Conservation (phyloP, 495 filamentous ascomycete genomes). For the Terfezia boudieri region DNA sequence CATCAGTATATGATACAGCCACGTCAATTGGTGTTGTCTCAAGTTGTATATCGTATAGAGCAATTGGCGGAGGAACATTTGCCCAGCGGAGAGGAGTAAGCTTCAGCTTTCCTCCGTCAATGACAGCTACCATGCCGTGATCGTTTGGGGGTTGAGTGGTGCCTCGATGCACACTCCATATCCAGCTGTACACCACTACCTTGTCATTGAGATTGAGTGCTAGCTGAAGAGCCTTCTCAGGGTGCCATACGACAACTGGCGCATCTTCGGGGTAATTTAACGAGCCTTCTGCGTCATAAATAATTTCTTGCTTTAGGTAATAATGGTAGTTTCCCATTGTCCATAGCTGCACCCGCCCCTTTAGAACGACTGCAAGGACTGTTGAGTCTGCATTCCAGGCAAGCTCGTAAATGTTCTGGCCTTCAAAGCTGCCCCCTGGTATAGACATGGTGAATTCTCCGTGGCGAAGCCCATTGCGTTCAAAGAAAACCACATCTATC, state of each 20-base stretch:
- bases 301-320: slow-evolving; percentile 88
- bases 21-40: slow-evolving; percentile 47
- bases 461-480: slow-evolving; percentile 84
- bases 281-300: slow-evolving; percentile 16
- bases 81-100: slow-evolving; percentile 64
- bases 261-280: background rate
- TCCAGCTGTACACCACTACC: slow-evolving; percentile 43
- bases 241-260: slow-evolving; percentile 48
- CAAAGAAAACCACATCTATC: slow-evolving; percentile 83
- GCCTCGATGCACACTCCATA: slow-evolving; percentile 42
- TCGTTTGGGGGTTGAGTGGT: slow-evolving; percentile 51
- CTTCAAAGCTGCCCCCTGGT: slow-evolving; percentile 17
- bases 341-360: slow-evolving; percentile 73
- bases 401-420: slow-evolving; percentile 18
- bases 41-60: slow-evolving; percentile 47
- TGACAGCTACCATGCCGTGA: slow-evolving; percentile 60
- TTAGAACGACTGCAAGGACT: slow-evolving; percentile 59
- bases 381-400: slow-evolving; percentile 83
- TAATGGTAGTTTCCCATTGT: slow-evolving; percentile 94
- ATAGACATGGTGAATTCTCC: slow-evolving; percentile 66
- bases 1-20: slow-evolving; percentile 41
- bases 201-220: slow-evolving; percentile 27
- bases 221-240: slow-evolving; percentile 53
- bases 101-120: slow-evolving; percentile 66
- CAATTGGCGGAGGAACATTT: slow-evolving; percentile 84